Base-by-base conservation (phyloP, 208 protist species). In the Wallacemonas sp. region DNA sequence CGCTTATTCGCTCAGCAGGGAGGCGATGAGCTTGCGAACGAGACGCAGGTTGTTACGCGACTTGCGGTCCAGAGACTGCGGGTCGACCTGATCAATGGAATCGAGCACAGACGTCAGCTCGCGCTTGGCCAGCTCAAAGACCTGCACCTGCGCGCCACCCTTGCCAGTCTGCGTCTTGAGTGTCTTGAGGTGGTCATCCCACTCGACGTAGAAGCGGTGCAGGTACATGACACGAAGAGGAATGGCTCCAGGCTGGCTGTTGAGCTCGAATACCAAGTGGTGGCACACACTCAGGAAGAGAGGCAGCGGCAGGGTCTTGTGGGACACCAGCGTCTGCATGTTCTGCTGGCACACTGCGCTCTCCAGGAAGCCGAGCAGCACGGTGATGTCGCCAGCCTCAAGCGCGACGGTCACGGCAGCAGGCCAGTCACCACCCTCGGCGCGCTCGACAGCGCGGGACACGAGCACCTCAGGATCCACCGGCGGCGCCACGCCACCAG, bases 161-260 rank as follows among this genome's bases (percentile, higher is more conserved):
- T 85, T 78, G 32, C 30, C 38, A 23, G 78, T 73, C 44, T 92
- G 81, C 24, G 48, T 36, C 55, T 89, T 93, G 47, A 90, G 82
- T 16, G 68, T 72, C 46, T 80, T 82, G 49, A 96, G 79, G 58
- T 58, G 65, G 64, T 96, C 91, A 48, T 96, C 91, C 88, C 91
- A 94, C 71, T 94, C 86, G 14, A 96, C 77, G 64, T 90, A 93
- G 61, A 96, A 96, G 65, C 75, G 61, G 49, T 92, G 80, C 2
- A 94, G 44, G 26, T 83, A 41, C 48, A 83, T 78, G 60, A 93
- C 70, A n/a, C 90, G 90, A 27, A 89, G 74, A 23, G 87, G 83
- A 55, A 90, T 80, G 4, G 71, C 62, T 4, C 76, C 80, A 4
- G 75, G 68, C 57, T 86, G 77, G n/a, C 46, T 46, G 27, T 54